Base-by-base conservation (phyloP, 2,329 filamentous ascomycete species). In the Ceratocystis cacaofunesta region DNA sequence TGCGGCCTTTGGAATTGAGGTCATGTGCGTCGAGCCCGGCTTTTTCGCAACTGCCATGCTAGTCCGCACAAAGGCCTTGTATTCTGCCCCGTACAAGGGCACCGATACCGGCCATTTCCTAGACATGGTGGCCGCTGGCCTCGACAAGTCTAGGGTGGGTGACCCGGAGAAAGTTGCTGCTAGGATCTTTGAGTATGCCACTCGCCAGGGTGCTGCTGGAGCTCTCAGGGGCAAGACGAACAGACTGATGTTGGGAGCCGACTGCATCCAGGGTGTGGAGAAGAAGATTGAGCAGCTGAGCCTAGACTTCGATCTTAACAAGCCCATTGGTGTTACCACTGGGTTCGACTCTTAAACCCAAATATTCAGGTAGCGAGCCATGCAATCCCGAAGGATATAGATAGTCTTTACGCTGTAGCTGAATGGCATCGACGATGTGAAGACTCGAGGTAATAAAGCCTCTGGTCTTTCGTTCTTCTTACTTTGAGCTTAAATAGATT, bases 11-110 rank as follows among this genome's bases (percentile, higher is more conserved):
- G 75, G 76, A 5, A 75, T 83, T 50, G 69, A 72, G 1, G 75
- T 77, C 1, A 68, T 73, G 0, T 70, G 75, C 1, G 71, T 83
- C 3, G 80, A 82, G 67, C 80, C 80, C 0, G 81, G 81, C 0
- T 79, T 79, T 66, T 83, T 83, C 70, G 77, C 80, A 1, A 83
- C 80, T 0, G 72, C 70, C 0, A 78, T 84, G 62, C 74, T 83
- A 8, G 43, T 12, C 3, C 62, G 62, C 44, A 50, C 69, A 19
- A 68, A 70, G 6, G 67, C 69, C 0, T 68, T 69, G 15, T 68
- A 69, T 1, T 68, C 69, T 8, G 69, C 67, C 3, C 68, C 69
- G 1, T 76, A 76, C 64, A 68, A 72, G 55, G 72, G 70, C 22
- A 72, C 70, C 1, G 68, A 70, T 0, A 70, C 73, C 0, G 69